A percentile compares a stretch with the other conserved stretches of the same genome.
Evolutionary conservation across 441 rosid species (phyloP).

Genomic region (Eruca vesicaria): DNA sequence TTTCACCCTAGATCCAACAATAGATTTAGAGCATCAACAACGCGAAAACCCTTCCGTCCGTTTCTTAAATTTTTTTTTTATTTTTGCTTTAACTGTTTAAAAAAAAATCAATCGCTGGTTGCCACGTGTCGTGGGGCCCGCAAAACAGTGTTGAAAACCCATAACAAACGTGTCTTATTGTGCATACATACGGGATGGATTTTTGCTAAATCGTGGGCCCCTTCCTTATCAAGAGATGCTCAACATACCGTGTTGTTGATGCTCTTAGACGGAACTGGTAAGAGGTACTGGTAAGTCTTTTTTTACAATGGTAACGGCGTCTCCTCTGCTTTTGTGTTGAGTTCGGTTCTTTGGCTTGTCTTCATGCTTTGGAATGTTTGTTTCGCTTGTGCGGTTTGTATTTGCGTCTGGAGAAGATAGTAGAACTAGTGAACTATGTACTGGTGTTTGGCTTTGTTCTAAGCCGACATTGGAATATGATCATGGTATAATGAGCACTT

Average conservation of each 20-base stretch:
- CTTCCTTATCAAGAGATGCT: no score
- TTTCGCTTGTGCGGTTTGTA: not conserved
- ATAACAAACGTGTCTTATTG: no score
- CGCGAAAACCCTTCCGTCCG: no score
- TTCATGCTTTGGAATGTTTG: not conserved
- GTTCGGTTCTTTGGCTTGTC: not conserved
- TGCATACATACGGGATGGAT: no score
- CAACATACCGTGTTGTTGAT: no score
- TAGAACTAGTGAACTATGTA: not conserved
- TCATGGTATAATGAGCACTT: not conserved
- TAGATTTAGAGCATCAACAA: no score
- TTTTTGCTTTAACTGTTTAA: no score
- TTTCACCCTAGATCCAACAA: not conserved
- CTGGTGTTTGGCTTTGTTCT: not conserved
- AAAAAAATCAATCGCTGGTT: no score
- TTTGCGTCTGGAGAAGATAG: not conserved
- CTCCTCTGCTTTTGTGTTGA: not conserved
- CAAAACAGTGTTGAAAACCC: no score
- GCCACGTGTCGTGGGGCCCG: no score
- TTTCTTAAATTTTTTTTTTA: no score
- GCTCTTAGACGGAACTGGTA: not conserved
- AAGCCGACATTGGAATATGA: not conserved
- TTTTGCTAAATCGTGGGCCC: no score
- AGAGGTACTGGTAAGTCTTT: not conserved
- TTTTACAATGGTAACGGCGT: not conserved